Evolutionary conservation across 2,329 filamentous ascomycete genomes (phyloP), one percentile per base, ranked within the genome.

Genomic region (Fusarium pilosicola): DNA sequence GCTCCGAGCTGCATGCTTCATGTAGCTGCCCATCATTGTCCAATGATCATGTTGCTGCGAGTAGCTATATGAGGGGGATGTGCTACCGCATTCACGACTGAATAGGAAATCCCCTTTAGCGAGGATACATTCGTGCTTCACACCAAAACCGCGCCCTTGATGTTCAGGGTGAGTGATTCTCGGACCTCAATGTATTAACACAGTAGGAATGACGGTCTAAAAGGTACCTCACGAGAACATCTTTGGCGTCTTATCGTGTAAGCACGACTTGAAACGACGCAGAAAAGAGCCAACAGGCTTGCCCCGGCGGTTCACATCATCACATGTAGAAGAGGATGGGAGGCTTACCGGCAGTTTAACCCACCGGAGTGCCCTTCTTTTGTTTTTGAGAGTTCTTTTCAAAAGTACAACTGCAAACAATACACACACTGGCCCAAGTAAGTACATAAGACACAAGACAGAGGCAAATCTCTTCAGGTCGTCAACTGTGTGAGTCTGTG

Each of bases 1-100:
- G 60, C 61, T 58, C 74, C 69, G 64, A 49, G 66, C 67, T 39
- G 73, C 67, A 11, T 39, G 22, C 14, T 36, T 54, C 11, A 52
- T 74, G 41, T 49, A 45, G 13, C 63, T 57, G 15, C 73, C 56
- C 32, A 66, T 64, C 20, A 55, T 51, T 17, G 51, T 63, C 9
- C 65, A 60, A 36, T 66, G 66, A 65, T 26, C 42, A 76, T 75
- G 17, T 68, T 52, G 9, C 36, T 32, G 15, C 62, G 65, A 24
- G 69, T 54, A 15, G 39, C 44, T 38, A 52, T 52, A 36, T 52
- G 49, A 52, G 49, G 30, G 30, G 32, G 6, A 12, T 36, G 30
- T 52, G 30, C 49, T 36, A 52, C 49, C 30, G 32, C 49, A 52
- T 36, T 52, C n/a, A 15, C n/a, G 49, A 52, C 49, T 52, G 49